Base-by-base conservation (phyloP, 257 asterid species). In the Nicotiana paniculata region DNA sequence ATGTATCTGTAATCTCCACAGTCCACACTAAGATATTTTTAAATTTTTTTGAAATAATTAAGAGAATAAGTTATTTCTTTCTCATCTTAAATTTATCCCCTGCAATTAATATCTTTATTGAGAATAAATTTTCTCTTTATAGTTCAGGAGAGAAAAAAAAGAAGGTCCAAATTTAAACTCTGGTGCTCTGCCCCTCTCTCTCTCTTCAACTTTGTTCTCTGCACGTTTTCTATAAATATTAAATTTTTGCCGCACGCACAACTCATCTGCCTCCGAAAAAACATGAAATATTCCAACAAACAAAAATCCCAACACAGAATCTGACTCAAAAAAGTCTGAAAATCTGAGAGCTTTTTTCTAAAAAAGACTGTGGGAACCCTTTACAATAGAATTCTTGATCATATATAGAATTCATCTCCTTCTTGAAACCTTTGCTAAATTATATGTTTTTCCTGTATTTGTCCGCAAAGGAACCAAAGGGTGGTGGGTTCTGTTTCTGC, bases 261-360 rank as follows among this genome's bases (percentile, higher is more conserved):
- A 79, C 86, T 83, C 81, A 85, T 64, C 85, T 81, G 84, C 90
- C 90, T 89, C 94, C 93, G 90, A 75, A 89, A 83, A 83, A 18
- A 79, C 87, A 83, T 74, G 89, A 90, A 87, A 51, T 87, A 85
- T 88, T 89, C 91, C 92, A 87, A 89, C 91, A 90, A 88, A 86
- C 94, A 85, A 88, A 92, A 88, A 86, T 90, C 93, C 91, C 91
- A 87, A 85, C 89, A 81, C 77, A 88, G 88, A 87, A 86, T 86
- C 86, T 86, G 74, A 80, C 85, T 81, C 59, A 59, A 87, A 87
- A 48, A n/a, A 9, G 35, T 80, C 43, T 8, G 77, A 67, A 75
- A 75, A 75, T 26, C 63, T 28, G 16, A 61, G 84, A 55, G 58
- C 83, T 84, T 80, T 78, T 32, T 61, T 66, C 65, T 61, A 26